Base-by-base conservation (phyloP, 2,329 filamentous ascomycete species). In the Cladosporium sp. region DNA sequence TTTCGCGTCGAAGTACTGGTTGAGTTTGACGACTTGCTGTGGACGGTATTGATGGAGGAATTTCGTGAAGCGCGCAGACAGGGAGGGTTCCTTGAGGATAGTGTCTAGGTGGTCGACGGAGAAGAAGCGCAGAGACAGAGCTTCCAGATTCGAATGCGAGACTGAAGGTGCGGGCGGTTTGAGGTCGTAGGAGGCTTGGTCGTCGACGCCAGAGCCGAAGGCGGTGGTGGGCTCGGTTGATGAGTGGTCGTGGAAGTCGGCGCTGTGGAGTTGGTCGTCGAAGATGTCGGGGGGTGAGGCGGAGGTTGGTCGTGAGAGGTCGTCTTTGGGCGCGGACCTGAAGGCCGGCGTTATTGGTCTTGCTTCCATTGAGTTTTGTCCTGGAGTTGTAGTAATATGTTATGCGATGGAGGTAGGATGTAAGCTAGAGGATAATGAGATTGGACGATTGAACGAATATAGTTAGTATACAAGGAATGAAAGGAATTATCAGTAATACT, bases 1-100 rank as follows among this genome's bases (percentile, higher is more conserved):
- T 48, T 67, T 66, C 11, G 63, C 62, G 40, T 71, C 67, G 2
- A 69, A 54, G 57, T 72, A 72, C 15, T 64, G 62, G 5, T 66
- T 58, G 19, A 74, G 61, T 1, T 62, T 53, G 0, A 65, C 60
- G 9, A 63, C 56, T 18, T 65, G 57, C 18, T 67, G 56, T 7
- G 70, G 66, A 38, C 62, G 63, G 52, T 72, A 72, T 42, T 63
- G 62, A 9, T 66, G 59, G 8, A 74, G 55, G 52, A 74, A 74
- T 8, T 60, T 58, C 9, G 63, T 60, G 50, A 74, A 70, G 8
- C 63, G 62, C 12, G 62, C 50, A 20, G 67, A 59, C 29, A 64
- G 60, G 4, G 58, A 54, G 8, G 63, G 62, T 53, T 72, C 67
- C 16, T 63, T 63, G 16, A 74, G 61, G 19, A 74, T 68, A n/a